Evolutionary conservation across 2,329 filamentous ascomycete species (phyloP).

Genomic region (Colletotrichum spinosum): DNA sequence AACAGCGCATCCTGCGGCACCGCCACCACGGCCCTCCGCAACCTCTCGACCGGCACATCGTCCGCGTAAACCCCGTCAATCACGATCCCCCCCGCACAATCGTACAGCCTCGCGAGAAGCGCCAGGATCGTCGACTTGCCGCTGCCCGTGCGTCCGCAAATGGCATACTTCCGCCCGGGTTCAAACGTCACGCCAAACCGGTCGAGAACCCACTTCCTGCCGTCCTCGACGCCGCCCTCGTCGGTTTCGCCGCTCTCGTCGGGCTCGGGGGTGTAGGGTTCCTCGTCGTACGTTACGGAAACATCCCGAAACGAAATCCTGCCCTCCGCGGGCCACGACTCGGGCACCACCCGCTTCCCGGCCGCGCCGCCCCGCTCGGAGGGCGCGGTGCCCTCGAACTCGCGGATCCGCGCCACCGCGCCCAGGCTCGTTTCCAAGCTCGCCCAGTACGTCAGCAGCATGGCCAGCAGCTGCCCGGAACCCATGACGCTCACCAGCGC

Average conservation of each 20-base stretch:
- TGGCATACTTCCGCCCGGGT: conserved; percentile 51
- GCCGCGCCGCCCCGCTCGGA: conserved; percentile 36
- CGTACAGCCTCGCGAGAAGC: conserved; percentile 60
- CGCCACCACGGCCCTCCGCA: conserved; percentile 50
- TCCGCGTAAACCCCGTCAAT: conserved; percentile 57
- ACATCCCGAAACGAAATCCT: not conserved
- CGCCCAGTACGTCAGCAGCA: conserved; percentile 49
- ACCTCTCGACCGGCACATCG: conserved; percentile 38
- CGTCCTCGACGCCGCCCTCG: too few relatives aligned
- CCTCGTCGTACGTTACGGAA: conserved; percentile 18
- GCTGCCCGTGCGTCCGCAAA: conserved; percentile 58
- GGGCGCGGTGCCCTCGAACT: conserved; percentile 42
- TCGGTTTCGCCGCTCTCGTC: too few relatives aligned
- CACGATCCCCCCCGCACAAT: conserved; percentile 53
- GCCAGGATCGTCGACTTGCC: conserved; percentile 52
- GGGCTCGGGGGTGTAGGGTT: not conserved
- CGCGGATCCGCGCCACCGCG: conserved; percentile 43
- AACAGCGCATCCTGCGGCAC: conserved; percentile 65
- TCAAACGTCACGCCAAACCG: conserved; percentile 45
- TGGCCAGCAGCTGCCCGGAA: conserved; percentile 47
- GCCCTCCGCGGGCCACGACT: not conserved
- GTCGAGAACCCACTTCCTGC: conserved; percentile 40
- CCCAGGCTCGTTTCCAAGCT: conserved; percentile 45
- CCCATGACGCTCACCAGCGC: conserved; percentile 46
- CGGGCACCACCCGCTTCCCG: not conserved